Percentiles rank a stretch among this genome's conserved stretches.
phyloP scores from a whole-genome alignment of 2,329 filamentous ascomycete species.

The Pseudogymnoascus sp. region DNA sequence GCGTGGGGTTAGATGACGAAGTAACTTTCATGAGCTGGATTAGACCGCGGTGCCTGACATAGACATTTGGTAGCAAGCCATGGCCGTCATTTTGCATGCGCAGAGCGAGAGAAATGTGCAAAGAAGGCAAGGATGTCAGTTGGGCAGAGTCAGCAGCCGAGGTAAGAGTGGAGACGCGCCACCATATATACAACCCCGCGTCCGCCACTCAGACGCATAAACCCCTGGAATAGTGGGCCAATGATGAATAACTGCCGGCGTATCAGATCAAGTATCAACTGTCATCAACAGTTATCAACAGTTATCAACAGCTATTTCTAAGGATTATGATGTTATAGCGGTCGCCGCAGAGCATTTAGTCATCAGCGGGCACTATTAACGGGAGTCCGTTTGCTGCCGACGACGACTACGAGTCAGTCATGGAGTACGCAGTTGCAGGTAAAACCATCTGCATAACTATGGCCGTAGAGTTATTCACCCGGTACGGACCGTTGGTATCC shows the following conservation, averaged over 20 bases:
- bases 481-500: background rate
- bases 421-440: background rate
- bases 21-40: background rate
- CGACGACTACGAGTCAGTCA: background rate
- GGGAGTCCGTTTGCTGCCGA: background rate
- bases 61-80: background rate
- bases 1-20: slow-evolving; percentile 1
- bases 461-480: background rate
- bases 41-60: slow-evolving; percentile 4
- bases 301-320: background rate
- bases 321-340: background rate
- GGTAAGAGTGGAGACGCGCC: background rate
- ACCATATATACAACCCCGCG: background rate
- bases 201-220: background rate
- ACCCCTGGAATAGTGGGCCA: background rate
- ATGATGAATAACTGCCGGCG: background rate
- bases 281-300: background rate
- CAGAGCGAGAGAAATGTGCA: background rate
- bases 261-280: background rate
- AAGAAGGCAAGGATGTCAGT: background rate
- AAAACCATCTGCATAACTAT: background rate
- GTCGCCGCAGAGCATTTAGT: background rate
- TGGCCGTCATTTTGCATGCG: background rate
- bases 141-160: background rate
- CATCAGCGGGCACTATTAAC: background rate